A percentile compares a stretch with the other conserved stretches of the same genome.
Evolutionary conservation across 129 eudicot species (phyloP).

Genomic region (Erigeron canadensis): DNA sequence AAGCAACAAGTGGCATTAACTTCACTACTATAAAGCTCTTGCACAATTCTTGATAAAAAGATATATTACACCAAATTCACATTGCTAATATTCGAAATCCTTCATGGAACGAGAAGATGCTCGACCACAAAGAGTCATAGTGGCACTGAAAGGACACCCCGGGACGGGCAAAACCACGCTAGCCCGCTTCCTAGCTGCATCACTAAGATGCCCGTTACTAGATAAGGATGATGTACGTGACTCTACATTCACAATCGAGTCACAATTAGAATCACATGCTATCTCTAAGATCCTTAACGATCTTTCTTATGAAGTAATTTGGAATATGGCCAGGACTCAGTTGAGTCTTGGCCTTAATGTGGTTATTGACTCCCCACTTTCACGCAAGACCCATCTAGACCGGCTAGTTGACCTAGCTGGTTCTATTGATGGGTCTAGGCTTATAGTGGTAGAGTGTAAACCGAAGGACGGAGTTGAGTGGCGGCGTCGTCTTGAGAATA

Average conservation of each 20-base stretch:
- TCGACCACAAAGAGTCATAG: slow-evolving; percentile 21
- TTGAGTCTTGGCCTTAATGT: slow-evolving; percentile 58
- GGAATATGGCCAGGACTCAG: slow-evolving; percentile 53
- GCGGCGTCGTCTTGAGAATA: slow-evolving; percentile 57
- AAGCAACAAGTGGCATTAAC: neutral
- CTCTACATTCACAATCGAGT: slow-evolving; percentile 39
- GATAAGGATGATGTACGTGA: slow-evolving; percentile 73
- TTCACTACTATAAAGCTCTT: slow-evolving; percentile 1
- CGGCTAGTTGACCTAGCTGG: slow-evolving; percentile 39
- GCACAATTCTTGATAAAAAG: neutral
- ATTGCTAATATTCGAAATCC: neutral
- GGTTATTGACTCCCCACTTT: slow-evolving; percentile 74
- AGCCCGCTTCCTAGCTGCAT: slow-evolving; percentile 51
- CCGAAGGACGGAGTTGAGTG: slow-evolving; percentile 59
- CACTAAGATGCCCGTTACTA: slow-evolving; percentile 54
- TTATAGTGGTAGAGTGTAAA: slow-evolving; percentile 59
- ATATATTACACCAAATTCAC: neutral
- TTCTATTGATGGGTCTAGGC: slow-evolving; percentile 22
- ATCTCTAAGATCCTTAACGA: slow-evolving; percentile 42
- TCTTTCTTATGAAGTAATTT: slow-evolving; percentile 57
- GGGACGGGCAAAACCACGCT: slow-evolving; percentile 72
- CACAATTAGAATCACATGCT: slow-evolving; percentile 10
- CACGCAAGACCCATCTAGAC: slow-evolving; percentile 48
- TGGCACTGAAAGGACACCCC: slow-evolving; percentile 92
- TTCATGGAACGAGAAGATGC: slow-evolving; percentile 28